Evolutionary conservation across 164 flowering plant species (phyloP), one percentile per base, ranked within the genome.

Genomic region (Piper longum): DNA sequence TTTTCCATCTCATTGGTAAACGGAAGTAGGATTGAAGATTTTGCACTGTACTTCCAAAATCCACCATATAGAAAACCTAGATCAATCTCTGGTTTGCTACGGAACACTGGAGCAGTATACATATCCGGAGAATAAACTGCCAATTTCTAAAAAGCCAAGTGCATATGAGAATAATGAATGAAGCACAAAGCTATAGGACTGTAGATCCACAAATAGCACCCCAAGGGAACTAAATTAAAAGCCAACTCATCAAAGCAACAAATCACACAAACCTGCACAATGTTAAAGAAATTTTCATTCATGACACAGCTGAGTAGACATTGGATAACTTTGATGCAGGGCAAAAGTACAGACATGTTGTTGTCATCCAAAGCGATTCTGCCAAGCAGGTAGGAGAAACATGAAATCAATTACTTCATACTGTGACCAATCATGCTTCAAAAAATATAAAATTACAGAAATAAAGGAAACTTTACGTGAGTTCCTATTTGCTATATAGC

Each of bases 291-390:
- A 60, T 61, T 66, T 67, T 89, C 96, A 63, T 88, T 89, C 64
- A 77, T 41, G 61, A 85, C 85, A 75, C 76, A 90, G 74, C 85
- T 77, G 56, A 95, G 77, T 43, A 77, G 59, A 57, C 82, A 74
- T 41, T 79, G 86, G 62, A 95, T 83, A 60, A 76, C 90, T 75
- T 78, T 88, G 43, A 80, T 79, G 80, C 88, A 78, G 39, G 91
- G 83, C 67, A 83, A 70, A 74, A 88, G 87, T 45, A 91, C 97
- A 68, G 89, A 81, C 54, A 68, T 73, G 74, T 95, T 93, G 71
- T 91, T 91, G 66, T 87, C 96, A 73, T 95, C 99, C 60, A 95
- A 81, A 56, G 81, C 81, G 72, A 91, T 75, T 83, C 99, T 95
- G 75, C 71, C 69, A 39, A 48, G 14, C 11, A 14, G 52, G 7